A percentile compares a stretch with the other conserved stretches of the same genome.
phyloP scores from a whole-genome alignment of 2,329 filamentous ascomycete genomes.

The Diaporthe sp. region DNA sequence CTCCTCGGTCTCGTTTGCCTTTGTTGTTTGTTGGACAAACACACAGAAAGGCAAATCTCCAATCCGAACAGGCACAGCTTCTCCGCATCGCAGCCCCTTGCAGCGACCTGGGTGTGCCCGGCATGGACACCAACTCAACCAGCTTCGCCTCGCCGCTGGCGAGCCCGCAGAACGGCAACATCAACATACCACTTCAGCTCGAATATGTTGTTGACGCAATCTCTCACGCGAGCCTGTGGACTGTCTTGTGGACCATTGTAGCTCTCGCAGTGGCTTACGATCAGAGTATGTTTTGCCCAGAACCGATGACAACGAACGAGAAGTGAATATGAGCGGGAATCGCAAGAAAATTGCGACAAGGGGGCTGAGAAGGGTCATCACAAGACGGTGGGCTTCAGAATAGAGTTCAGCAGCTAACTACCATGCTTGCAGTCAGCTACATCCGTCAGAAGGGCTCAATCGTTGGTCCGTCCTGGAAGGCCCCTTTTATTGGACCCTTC shows the following conservation, averaged over 20 bases:
- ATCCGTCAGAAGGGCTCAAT: slow-evolving; percentile 81
- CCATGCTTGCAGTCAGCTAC: slow-evolving; percentile 74
- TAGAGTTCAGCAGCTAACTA: slow-evolving; percentile 31
- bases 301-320: background rate
- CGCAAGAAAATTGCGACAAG: background rate
- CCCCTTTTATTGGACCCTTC: slow-evolving; percentile 95
- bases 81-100: slow-evolving; percentile 15
- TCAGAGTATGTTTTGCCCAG: slow-evolving; percentile 75
- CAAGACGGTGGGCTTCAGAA: background rate
- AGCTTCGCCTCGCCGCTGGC: slow-evolving; percentile 77
- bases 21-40: slow-evolving; percentile 2
- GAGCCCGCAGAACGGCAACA: slow-evolving; percentile 65
- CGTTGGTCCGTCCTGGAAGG: slow-evolving; percentile 79
- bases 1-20: background rate
- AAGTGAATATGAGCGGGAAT: background rate
- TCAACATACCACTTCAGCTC: slow-evolving; percentile 67
- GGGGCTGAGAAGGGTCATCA: background rate
- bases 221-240: slow-evolving; percentile 69
- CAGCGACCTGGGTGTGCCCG: slow-evolving; percentile 31
- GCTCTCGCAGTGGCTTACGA: slow-evolving; percentile 84
- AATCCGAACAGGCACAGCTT: slow-evolving; percentile 24
- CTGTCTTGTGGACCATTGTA: slow-evolving; percentile 78
- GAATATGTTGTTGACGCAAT: slow-evolving; percentile 67
- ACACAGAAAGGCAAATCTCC: slow-evolving; percentile 21
- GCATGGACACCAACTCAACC: slow-evolving; percentile 73